phyloP scores from a whole-genome alignment of 2,329 filamentous ascomycete genomes.

The Xylaria arbuscula region DNA sequence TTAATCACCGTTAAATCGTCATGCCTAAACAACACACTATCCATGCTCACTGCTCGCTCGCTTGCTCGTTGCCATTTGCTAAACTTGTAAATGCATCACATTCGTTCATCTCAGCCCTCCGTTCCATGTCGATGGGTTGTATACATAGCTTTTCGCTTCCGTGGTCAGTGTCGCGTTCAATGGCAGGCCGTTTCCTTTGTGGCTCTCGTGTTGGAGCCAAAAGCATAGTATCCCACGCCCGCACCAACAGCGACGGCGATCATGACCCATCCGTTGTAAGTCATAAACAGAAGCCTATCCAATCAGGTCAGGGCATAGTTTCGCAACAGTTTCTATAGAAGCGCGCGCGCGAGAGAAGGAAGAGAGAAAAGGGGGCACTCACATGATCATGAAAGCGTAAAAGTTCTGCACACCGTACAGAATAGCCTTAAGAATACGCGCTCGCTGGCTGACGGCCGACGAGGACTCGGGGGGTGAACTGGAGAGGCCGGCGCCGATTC shows the following conservation, averaged over 20 bases:
- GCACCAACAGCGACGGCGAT: constrained; percentile 87
- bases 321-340: no score
- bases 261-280: constrained; percentile 99
- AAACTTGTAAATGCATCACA: constrained; percentile 4
- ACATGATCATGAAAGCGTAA: constrained; percentile 99
- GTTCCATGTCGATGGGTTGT: not conserved
- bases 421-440: constrained; percentile 80
- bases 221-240: constrained; percentile 86
- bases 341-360: no score
- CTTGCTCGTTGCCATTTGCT: not conserved
- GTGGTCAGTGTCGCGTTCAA: constrained; percentile 56
- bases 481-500: constrained; percentile 67
- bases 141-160: not conserved
- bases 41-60: constrained; percentile 12
- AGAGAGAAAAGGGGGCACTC: constrained; percentile 57
- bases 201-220: constrained; percentile 75
- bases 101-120: not conserved
- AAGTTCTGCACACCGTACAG: constrained; percentile 96
- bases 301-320: not conserved
- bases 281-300: constrained; percentile 95
- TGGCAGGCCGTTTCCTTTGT: constrained; percentile 94
- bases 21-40: not conserved
- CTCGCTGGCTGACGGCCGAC: constrained; percentile 66
- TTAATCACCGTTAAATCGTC: not conserved
- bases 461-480: constrained; percentile 56